A percentile compares a stretch with the other conserved stretches of the same genome.
phyloP scores from a whole-genome alignment of 768 basidiomycete species.

The Wakefieldia striispora region DNA sequence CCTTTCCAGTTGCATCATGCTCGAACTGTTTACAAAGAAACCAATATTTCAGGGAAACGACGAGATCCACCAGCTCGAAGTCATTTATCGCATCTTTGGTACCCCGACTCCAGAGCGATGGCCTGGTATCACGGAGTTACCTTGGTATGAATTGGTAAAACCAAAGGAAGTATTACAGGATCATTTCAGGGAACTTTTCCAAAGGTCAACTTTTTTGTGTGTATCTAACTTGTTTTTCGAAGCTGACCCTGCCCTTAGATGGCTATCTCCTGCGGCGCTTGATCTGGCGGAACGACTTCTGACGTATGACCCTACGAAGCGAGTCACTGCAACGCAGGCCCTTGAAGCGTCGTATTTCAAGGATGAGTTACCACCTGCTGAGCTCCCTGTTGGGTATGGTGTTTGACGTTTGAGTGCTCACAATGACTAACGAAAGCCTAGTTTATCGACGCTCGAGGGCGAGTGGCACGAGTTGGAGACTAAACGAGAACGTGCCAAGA shows the following conservation, averaged over 20 bases:
- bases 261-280: constrained; percentile 82
- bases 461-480: constrained; percentile 99
- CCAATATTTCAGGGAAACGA: constrained; percentile 98
- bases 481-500: constrained; percentile 85
- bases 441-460: constrained; percentile 78
- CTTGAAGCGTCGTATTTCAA: constrained; percentile 83
- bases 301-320: constrained; percentile 72
- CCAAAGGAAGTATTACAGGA: constrained; percentile 74
- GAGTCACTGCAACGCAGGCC: constrained; percentile 78
- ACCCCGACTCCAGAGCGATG: constrained; percentile 83
- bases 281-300: constrained; percentile 85
- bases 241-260: constrained; percentile 42
- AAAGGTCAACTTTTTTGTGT: constrained; percentile 54
- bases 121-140: constrained; percentile 78
- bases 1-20: constrained; percentile 85
- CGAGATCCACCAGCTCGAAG: constrained; percentile 95
- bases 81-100: constrained; percentile 87
- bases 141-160: constrained; percentile 99
- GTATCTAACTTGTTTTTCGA: neutral
- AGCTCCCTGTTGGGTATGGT: constrained; percentile 73
- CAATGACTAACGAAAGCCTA: constrained; percentile 29
- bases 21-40: constrained; percentile 93
- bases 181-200: constrained; percentile 80
- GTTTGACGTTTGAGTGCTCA: neutral
- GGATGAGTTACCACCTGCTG: constrained; percentile 70